Evolutionary conservation across 352 stramenopile species (phyloP).

Genomic region (Globisporangium camurandrum): DNA sequence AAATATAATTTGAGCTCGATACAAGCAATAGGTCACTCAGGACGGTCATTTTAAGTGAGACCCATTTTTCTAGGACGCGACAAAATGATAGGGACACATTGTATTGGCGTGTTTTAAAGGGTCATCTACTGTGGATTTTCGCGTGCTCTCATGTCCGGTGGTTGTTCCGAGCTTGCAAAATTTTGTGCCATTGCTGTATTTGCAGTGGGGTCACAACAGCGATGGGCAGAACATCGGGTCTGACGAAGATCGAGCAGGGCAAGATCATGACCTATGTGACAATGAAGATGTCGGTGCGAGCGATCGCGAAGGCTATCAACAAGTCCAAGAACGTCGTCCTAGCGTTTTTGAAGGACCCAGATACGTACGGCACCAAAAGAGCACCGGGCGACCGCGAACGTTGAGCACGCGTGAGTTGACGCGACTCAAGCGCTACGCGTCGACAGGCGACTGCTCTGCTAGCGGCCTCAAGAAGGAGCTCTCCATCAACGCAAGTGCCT

Average conservation of each 20-base stretch:
- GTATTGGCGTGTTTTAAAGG: no score
- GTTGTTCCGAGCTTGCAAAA: no score
- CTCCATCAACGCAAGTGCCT: background rate
- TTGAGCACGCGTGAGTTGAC: background rate
- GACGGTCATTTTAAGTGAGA: no score
- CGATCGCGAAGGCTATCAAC: constrained; percentile 1
- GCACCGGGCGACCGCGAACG: background rate
- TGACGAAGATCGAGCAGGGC: constrained; percentile 6
- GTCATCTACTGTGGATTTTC: no score
- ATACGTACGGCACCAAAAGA: background rate
- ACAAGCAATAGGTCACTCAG: no score
- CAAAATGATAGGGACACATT: no score
- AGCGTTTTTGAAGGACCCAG: constrained; percentile 1
- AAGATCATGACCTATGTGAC: constrained; percentile 7
- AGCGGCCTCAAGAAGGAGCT: background rate
- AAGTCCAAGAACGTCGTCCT: constrained; percentile 3
- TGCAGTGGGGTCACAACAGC: constrained; percentile 1
- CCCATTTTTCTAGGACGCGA: no score
- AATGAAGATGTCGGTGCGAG: constrained; percentile 3
- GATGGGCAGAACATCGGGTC: constrained; percentile 4
- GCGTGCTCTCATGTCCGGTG: no score
- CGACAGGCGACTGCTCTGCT: background rate
- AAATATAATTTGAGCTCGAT: no score
- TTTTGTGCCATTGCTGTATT: no score
- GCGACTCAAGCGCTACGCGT: background rate